phyloP scores from a whole-genome alignment of 2,329 filamentous ascomycete genomes.

The Aureobasidium mangrovei region DNA sequence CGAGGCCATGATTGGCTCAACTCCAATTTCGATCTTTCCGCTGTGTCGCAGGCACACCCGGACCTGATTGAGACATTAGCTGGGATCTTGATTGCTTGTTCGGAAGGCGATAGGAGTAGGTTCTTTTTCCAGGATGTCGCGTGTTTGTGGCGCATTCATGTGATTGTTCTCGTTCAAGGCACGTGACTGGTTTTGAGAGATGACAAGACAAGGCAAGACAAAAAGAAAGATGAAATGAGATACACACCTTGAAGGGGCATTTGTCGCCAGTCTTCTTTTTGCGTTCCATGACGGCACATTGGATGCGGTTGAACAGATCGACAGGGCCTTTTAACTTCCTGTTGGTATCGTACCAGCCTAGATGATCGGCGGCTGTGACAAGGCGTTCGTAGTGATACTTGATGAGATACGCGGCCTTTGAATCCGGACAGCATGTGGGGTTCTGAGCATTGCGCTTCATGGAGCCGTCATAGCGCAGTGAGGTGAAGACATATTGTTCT shows the following conservation, averaged over 20 bases:
- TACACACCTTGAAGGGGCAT: conserved; percentile 15
- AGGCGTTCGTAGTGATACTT: conserved; percentile 68
- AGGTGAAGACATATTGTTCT: conserved; percentile 50
- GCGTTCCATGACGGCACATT: conserved; percentile 23
- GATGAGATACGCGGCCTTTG: conserved; percentile 67
- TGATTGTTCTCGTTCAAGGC: not conserved
- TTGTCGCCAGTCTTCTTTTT: conserved; percentile 25
- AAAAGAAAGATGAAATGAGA: not conserved
- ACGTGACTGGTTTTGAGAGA: not conserved
- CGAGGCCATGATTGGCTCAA: conserved; percentile 35
- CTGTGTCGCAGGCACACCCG: conserved; percentile 44
- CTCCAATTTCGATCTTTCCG: conserved; percentile 32
- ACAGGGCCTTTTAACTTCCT: conserved; percentile 27
- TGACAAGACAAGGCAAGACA: not conserved
- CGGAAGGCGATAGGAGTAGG: not conserved
- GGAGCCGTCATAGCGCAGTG: conserved; percentile 60
- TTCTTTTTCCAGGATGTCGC: not conserved
- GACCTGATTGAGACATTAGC: conserved; percentile 32
- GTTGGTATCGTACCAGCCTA: conserved; percentile 36
- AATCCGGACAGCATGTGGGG: conserved; percentile 38
- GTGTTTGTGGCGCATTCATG: conserved; percentile 7
- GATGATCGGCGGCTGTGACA: conserved; percentile 47
- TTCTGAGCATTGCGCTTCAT: conserved; percentile 28
- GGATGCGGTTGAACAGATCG: conserved; percentile 25
- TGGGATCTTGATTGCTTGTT: conserved; percentile 14